Percentiles rank a stretch among this genome's conserved stretches.
These are phyloP conservation scores for Balansia obtecta DNA, from an alignment of 2,329 filamentous ascomycete species.

Conservation along the genomic window DNA sequence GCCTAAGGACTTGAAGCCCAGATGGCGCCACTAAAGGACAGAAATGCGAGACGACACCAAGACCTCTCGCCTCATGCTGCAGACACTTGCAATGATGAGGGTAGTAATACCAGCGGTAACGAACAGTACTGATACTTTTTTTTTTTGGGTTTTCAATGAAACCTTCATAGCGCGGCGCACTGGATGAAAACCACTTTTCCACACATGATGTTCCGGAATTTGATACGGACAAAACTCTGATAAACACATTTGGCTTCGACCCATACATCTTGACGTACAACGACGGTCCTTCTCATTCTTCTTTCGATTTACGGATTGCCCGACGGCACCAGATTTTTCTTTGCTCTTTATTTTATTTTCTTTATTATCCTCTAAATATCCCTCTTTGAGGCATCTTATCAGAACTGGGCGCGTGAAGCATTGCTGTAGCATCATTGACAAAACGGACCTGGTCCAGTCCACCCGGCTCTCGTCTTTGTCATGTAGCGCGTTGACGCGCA, in stretches of 20 bases:
- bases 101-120: background rate
- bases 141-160: background rate
- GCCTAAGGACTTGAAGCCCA: conserved; percentile 31
- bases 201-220: background rate
- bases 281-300: background rate
- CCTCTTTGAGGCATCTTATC: background rate
- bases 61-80: background rate
- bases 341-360: background rate
- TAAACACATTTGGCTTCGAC: background rate
- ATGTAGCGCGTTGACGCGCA: background rate
- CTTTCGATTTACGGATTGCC: background rate
- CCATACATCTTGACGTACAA: background rate
- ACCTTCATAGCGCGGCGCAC: conserved; percentile 11
- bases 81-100: background rate
- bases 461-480: background rate
- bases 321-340: background rate
- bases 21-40: conserved; percentile 29
- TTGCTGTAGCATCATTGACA: background rate
- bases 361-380: background rate
- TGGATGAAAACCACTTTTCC: conserved; percentile 3
- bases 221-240: background rate
- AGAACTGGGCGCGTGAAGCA: background rate
- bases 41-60: background rate
- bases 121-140: background rate
- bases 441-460: background rate